phyloP scores from a whole-genome alignment of 176 grass and related monocot genomes.

The Puccinellia tenuiflora region DNA sequence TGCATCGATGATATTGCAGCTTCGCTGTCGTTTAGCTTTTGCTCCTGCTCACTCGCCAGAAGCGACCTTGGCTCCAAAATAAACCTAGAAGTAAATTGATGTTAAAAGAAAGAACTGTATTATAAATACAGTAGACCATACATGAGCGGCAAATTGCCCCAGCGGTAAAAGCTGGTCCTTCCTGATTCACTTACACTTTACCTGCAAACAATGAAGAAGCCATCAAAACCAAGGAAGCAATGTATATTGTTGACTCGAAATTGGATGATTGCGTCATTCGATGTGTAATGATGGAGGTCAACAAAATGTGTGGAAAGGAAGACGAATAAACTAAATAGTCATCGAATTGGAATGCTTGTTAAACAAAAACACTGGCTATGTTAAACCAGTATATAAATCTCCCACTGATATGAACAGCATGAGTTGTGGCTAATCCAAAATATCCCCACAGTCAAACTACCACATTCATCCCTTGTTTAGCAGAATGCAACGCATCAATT shows the following conservation, averaged over 20 bases:
- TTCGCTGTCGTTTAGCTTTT: slow-evolving; percentile 79
- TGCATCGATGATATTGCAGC: slow-evolving; percentile 66
- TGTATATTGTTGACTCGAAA: background rate
- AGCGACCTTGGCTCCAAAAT: slow-evolving; percentile 88
- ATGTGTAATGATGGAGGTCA: background rate
- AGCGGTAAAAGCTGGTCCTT: background rate
- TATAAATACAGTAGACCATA: slow-evolving; percentile 4
- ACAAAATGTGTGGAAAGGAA: background rate
- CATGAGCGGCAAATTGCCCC: background rate
- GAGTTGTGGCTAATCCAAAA: background rate
- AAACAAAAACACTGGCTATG: background rate
- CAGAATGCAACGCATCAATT: too few relatives aligned
- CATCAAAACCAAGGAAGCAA: slow-evolving; percentile 24
- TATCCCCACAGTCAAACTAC: background rate
- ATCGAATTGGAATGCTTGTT: background rate
- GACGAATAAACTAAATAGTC: background rate
- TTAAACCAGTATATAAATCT: background rate
- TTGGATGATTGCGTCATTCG: background rate
- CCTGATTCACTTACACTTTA: slow-evolving; percentile 81
- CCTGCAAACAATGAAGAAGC: slow-evolving; percentile 58
- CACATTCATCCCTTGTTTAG: background rate
- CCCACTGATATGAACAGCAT: background rate
- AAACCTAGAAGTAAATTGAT: slow-evolving; percentile 49
- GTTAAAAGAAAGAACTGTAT: background rate
- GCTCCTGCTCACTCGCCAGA: slow-evolving; percentile 67